Evolutionary conservation across 371 early-diverging fungal species (phyloP).

Genomic region (Saksenaea oblongispora): DNA sequence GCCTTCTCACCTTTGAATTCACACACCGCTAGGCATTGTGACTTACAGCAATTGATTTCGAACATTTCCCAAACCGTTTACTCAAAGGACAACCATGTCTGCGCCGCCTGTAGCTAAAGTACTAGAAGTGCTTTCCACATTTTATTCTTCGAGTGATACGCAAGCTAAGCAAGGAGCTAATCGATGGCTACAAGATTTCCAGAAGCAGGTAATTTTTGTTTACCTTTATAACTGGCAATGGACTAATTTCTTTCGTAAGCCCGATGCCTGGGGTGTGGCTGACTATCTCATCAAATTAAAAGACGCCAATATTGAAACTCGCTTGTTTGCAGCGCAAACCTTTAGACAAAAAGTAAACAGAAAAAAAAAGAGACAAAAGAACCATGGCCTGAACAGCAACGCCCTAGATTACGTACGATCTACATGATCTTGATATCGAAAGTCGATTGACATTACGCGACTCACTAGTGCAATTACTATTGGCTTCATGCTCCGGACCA

Average conservation of each 20-base stretch:
- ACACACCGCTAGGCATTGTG: neutral
- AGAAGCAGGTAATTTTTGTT: constrained; percentile 70
- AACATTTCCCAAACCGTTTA: neutral
- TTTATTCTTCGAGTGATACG: constrained; percentile 40
- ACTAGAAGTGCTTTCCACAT: constrained; percentile 30
- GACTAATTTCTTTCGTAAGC: constrained; percentile 41
- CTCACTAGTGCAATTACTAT: constrained; percentile 69
- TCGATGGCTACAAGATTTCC: constrained; percentile 86
- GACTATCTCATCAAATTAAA: constrained; percentile 70
- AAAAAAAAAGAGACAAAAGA: neutral
- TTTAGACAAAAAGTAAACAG: constrained; percentile 81
- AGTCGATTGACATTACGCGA: constrained; percentile 77
- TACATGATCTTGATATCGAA: constrained; percentile 69
- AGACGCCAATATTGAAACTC: constrained; percentile 59
- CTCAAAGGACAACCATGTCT: constrained; percentile 17
- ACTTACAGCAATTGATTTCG: neutral
- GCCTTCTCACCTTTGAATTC: neutral
- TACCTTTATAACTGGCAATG: neutral
- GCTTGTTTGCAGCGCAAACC: constrained; percentile 92
- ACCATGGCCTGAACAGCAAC: neutral
- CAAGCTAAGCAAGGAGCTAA: constrained; percentile 66
- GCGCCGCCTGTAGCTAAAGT: constrained; percentile 23
- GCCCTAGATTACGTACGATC: constrained; percentile 76
- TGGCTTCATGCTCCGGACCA: constrained; percentile 50
- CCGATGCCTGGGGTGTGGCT: constrained; percentile 85